These are phyloP conservation scores for Pythium sp. DNA, from an alignment of 352 stramenopile species.

Conservation along the genomic window DNA sequence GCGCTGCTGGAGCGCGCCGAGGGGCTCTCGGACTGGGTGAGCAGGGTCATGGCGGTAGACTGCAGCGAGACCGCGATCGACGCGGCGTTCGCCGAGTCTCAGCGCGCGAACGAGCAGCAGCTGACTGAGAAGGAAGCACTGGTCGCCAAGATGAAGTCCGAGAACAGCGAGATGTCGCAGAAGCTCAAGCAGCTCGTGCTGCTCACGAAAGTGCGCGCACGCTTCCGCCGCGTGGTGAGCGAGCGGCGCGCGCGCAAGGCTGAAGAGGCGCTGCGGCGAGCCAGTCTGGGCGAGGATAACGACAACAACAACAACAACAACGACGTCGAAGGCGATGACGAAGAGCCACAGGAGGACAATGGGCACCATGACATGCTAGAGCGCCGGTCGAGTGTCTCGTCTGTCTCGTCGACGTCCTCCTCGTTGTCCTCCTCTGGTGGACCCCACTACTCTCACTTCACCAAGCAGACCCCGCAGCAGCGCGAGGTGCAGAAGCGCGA, in stretches of 20 bases:
- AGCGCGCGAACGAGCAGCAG: slow-evolving; percentile 35
- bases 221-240: slow-evolving; percentile 47
- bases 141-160: slow-evolving; percentile 55
- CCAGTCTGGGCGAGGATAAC: slow-evolving; percentile 14
- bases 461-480: slow-evolving; percentile 19
- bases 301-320: slow-evolving; percentile 14
- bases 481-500: slow-evolving; percentile 54
- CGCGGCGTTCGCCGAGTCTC: slow-evolving; percentile 43
- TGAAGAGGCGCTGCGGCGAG: slow-evolving; percentile 17
- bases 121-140: slow-evolving; percentile 59
- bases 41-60: slow-evolving; percentile 33
- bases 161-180: slow-evolving; percentile 59
- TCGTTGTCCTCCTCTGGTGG: background rate
- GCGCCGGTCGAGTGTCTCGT: slow-evolving; percentile 4
- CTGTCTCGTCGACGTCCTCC: slow-evolving; percentile 3
- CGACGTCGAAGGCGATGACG: slow-evolving; percentile 18
- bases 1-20: slow-evolving; percentile 73
- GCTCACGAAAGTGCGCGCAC: slow-evolving; percentile 51
- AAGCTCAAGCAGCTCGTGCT: slow-evolving; percentile 61
- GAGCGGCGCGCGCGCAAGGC: slow-evolving; percentile 50
- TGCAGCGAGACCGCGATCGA: slow-evolving; percentile 32
- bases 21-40: slow-evolving; percentile 61
- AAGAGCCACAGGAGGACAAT: slow-evolving; percentile 13
- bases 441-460: background rate
- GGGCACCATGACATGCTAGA: background rate